Base-by-base conservation (phyloP, 1,139 yeast species). In the Yamadazyma membranifaciens region DNA sequence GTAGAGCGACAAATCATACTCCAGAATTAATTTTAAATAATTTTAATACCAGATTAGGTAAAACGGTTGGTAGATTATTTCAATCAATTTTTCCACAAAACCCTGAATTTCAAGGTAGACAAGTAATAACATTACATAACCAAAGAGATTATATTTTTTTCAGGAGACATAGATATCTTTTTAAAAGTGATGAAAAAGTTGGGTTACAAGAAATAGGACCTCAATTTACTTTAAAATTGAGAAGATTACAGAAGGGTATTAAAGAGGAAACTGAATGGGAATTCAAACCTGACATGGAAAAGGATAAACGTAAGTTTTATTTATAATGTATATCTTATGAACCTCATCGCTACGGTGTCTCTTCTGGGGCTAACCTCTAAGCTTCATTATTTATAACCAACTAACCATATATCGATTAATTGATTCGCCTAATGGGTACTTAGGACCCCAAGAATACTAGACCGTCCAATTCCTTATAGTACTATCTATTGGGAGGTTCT, bases 191-290 rank as follows among this genome's bases (percentile, higher is more conserved):
- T 50, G 95, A 88, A 59, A 82, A 80, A 55, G 98, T 91, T 2
- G 98, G 98, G 5, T 68, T 92, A 40, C 98, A 92, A 58, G 98
- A 94, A 58, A 70, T 92, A 37, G 98, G 98, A 0, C 98, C 98
- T 0, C 96, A 91, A 62, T 94, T 92, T 61, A 94, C 98, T 0
- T 67, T 92, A 58, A 84, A 86, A 58, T 69, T 94, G 50, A 78
- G 96, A 60, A 75, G 98, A 57, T 71, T 94, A 46, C 98, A 91
- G 62, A 84, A 81, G 68, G 98, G 98, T 36, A 76, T 92, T 54
- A 82, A 83, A 57, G 95, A 88, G 49, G 98, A 92, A 54, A 75
- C 87, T 25, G 96, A 88, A 56, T 92, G 98, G 97, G 97, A 92
- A 64, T 95, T 89, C 66, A 80, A 87, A 52, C 84, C 97, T 11